Base-by-base conservation (phyloP, 2,329 filamentous ascomycete species). In the Alternaria sp. region DNA sequence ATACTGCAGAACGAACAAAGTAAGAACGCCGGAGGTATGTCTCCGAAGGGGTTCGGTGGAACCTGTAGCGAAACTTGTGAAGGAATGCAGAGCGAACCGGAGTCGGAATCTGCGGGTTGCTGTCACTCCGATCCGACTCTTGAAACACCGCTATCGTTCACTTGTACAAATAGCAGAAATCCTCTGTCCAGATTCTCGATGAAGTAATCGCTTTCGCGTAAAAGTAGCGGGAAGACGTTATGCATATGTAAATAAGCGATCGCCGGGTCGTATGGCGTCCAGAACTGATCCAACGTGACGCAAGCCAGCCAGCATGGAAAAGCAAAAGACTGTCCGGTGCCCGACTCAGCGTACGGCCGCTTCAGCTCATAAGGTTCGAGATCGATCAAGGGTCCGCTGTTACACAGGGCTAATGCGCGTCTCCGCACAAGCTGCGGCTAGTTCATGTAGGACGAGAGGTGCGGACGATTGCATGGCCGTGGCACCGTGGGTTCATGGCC, bases 251-350 rank as follows among this genome's bases (percentile, higher is more conserved):
- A 52, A 54, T 22, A 41, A 32, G 14, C 42, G 26, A 14, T 41
- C 43, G 42, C n/a, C 7, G 16, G 26, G 32, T 26, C 22, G 41
- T 18, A 12, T 18, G 24, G 36, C 26, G 51, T 44, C 42, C 32
- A 47, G 24, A 16, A 47, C 32, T 38, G 53, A 32, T 51, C 28
- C 46, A 34, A 48, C 41, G 57, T 62, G 57, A 62, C 52, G 54
- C 57, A 55, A 49, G 22, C 49, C 51, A 26, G 39, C 51, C 51
- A 32, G 42, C 41, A 46, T 56, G 55, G 30, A 68, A 67, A 62
- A 61, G 54, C 48, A 53, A 61, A 53, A 48, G 18, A 38, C 9
- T 38, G 32, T 36, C 36, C 51, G 43, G 22, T 44, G 30, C 26
- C 43, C 46, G 32, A 51, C 51, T 48, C 41, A 36, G n/a, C 32